These are phyloP conservation scores for Phytophthora cactorum DNA, from an alignment of 352 stramenopile species.

Conservation along the genomic window DNA sequence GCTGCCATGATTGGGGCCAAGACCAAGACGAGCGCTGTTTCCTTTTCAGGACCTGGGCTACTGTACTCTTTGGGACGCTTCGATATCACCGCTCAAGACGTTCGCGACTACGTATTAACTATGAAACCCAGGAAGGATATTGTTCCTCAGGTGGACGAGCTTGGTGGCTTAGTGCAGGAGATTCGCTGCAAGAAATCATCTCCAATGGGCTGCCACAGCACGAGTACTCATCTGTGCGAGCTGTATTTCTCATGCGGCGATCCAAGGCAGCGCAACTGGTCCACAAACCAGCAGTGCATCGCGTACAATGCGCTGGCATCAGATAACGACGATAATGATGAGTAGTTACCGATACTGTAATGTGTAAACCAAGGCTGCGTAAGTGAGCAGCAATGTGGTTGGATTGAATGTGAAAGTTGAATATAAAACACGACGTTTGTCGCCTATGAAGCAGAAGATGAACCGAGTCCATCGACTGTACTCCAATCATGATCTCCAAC, in stretches of 20 bases:
- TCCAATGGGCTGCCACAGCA: slow-evolving; percentile 77
- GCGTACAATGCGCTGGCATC: slow-evolving; percentile 47
- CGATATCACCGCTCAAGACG: slow-evolving; percentile 56
- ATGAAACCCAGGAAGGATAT: slow-evolving; percentile 85
- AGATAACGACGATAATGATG: slow-evolving; percentile 30
- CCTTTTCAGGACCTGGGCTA: slow-evolving; percentile 76
- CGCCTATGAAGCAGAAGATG: slow-evolving; percentile 2
- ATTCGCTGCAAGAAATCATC: slow-evolving; percentile 75
- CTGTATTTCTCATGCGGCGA: slow-evolving; percentile 80
- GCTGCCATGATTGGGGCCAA: slow-evolving; percentile 80
- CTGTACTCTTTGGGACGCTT: slow-evolving; percentile 81
- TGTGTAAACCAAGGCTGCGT: slow-evolving; percentile 7
- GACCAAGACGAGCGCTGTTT: slow-evolving; percentile 74
- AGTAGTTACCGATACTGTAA: slow-evolving; percentile 16
- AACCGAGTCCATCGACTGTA: background rate
- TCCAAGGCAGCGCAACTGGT: slow-evolving; percentile 65
- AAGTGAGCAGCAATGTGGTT: slow-evolving; percentile 14
- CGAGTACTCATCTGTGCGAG: slow-evolving; percentile 77
- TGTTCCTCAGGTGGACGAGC: slow-evolving; percentile 74
- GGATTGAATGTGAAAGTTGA: slow-evolving; percentile 28
- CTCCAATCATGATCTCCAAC: background rate
- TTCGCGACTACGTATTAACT: slow-evolving; percentile 82
- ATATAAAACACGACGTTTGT: slow-evolving; percentile 22
- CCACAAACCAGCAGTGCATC: slow-evolving; percentile 59
- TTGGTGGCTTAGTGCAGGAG: slow-evolving; percentile 81